These are phyloP conservation scores for Fomitopsis schrenkii DNA, from an alignment of 1,284 basidiomycete genomes.

Conservation along the genomic window DNA sequence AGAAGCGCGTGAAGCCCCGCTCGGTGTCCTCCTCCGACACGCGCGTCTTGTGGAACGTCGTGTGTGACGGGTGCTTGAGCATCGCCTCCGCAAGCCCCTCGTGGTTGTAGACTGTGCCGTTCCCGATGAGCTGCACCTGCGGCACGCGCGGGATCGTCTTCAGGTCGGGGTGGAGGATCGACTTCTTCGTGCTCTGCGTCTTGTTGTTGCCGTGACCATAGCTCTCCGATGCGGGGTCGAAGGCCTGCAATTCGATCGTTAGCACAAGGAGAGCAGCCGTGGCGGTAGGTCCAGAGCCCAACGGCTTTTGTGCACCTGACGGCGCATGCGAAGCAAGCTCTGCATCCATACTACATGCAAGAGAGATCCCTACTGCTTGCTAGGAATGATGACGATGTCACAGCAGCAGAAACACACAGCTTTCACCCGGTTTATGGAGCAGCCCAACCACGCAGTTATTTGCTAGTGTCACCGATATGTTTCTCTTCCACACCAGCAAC, in stretches of 20 bases:
- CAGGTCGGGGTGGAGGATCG: slow-evolving; percentile 80
- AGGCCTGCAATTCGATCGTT: slow-evolving; percentile 39
- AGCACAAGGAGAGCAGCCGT: neutral
- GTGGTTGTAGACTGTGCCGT: slow-evolving; percentile 69
- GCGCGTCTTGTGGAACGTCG: slow-evolving; percentile 85
- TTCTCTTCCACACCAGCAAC: too few relatives aligned
- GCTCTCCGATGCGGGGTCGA: slow-evolving; percentile 68
- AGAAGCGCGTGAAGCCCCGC: slow-evolving; percentile 78
- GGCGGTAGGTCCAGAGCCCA: neutral
- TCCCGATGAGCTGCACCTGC: slow-evolving; percentile 86
- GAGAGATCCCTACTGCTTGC: too few relatives aligned
- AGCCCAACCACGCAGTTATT: too few relatives aligned
- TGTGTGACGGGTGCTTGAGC: slow-evolving; percentile 82
- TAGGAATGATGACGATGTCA: too few relatives aligned
- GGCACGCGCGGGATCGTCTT: slow-evolving; percentile 85
- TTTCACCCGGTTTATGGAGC: too few relatives aligned
- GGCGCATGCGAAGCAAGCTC: too few relatives aligned
- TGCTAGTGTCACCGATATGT: too few relatives aligned
- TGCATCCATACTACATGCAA: too few relatives aligned
- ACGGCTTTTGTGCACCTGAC: too few relatives aligned
- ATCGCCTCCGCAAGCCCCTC: slow-evolving; percentile 71
- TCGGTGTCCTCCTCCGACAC: slow-evolving; percentile 76
- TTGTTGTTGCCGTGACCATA: slow-evolving; percentile 87
- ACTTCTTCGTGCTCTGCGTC: slow-evolving; percentile 65
- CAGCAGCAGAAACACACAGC: too few relatives aligned